These are phyloP conservation scores for Leccinum incarnatum DNA, from an alignment of 768 basidiomycete species.

Conservation along the genomic window DNA sequence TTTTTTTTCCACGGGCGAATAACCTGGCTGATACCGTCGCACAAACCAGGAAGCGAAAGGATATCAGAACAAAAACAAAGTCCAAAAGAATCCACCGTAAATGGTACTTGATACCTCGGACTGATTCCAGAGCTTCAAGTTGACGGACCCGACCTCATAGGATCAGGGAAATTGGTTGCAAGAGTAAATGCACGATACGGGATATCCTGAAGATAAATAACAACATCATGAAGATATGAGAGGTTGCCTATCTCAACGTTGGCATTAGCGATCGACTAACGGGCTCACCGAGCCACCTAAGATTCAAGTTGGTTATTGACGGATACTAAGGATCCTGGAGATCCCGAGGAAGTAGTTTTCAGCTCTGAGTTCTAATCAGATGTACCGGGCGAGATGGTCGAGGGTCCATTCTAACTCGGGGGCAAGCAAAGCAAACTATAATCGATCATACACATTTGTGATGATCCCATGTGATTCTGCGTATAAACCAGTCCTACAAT, in stretches of 20 bases:
- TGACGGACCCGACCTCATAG: constrained; percentile 15
- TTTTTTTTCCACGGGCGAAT: constrained; percentile 35
- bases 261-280: constrained; percentile 38
- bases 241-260: not conserved
- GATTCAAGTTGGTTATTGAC: too few relatives aligned
- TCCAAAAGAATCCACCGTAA: constrained; percentile 6
- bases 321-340: constrained; percentile 70
- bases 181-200: not conserved
- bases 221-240: not conserved
- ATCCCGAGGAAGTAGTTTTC: constrained; percentile 45
- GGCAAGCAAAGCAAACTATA: not conserved
- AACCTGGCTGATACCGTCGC: not conserved
- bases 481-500: constrained; percentile 74
- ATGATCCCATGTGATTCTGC: constrained; percentile 88
- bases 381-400: not conserved
- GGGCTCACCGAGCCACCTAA: constrained; percentile 80
- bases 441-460: constrained; percentile 58
- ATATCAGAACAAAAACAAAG: not conserved
- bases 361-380: not conserved
- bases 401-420: not conserved
- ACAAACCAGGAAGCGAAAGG: not conserved
- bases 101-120: constrained; percentile 14
- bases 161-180: not conserved
- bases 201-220: not conserved
- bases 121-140: constrained; percentile 29